Evolutionary conservation across 257 asterid genomes (phyloP), one percentile per base, ranked within the genome.

Genomic region (Nicotiana tabacum): DNA sequence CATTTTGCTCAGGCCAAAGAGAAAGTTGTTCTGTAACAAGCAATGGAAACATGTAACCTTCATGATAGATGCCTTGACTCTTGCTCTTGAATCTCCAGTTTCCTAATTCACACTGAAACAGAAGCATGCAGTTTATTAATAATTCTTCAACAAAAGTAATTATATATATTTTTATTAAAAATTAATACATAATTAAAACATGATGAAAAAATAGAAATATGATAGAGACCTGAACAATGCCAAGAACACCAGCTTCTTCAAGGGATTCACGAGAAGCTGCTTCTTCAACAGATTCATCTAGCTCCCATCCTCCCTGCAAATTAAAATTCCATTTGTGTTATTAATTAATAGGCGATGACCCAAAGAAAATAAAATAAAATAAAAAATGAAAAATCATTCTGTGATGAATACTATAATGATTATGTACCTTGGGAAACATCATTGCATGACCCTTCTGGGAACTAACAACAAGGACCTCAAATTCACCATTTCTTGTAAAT

Each of bases 201-300:
- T 32, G 1, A 13, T 4, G 30, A 2, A 39, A 83, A 43, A 35
- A 53, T 17, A 66, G 27, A 39, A 7, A 61, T 9, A 61, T 58
- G 61, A 13, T 39, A 32, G 82, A 24, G 55, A 92, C 97, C 95
- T 92, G 91, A 27, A 93, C 87, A 78, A 87, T 86, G 37, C 98
- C 98, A 56, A 92, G 83, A 81, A 93, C 98, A 13, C 98, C 98
- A 67, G 98, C 98, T 86, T 93, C 98, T 87, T 93, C 98, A 0
- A 91, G 83, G 0, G 98, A 86, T 83, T 93, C 98, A 2, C 98
- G 97, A 81, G 88, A 86, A 80, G 95, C 97, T 6, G 97, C 97
- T 89, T 90, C 97, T 86, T 89, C 90, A 2, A 88, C 87, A 5
- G 95, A 91, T 84, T 93, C 98, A 83, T 93, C 98, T 35, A 81